Base-by-base conservation (phyloP, 1,139 yeast genomes). In the Schwanniomyces etchellsii region DNA sequence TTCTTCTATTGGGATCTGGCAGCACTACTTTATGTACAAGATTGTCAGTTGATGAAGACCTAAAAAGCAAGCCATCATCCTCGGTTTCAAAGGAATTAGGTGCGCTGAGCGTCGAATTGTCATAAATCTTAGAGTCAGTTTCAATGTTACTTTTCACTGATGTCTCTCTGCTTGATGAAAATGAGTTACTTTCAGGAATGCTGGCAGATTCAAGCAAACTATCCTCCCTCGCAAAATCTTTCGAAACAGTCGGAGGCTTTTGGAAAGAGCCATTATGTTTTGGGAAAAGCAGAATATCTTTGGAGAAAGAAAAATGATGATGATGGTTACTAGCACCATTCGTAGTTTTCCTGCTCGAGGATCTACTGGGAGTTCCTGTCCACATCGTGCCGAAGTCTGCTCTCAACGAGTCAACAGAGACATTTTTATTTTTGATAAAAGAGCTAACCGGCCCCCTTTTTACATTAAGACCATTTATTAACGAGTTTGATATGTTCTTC, bases 381-480 rank as follows among this genome's bases (percentile, higher is more conserved):
- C 7, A n/a, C 21, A n/a, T 18, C 3, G 43, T 31, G 14, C 48
- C 48, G 17, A 48, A 34, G 26, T 55, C 58, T 4, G 60, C 64
- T 27, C 47, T 48, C 18, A 60, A 44, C 3, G 64, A 55, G 28
- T 53, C 60, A n/a, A 52, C 42, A 2, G 62, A 55, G 16, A 40
- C 42, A 27, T 50, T 55, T 16, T 47, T 39, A 24, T 43, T 52
- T 22, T 52, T 48, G 31, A 50, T 46, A 1, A 50, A 50, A 5
- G 52, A 38, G 27, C 48, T 54, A 32, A 45, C 48, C 3, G 57
- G 57, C 5, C 22, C 20, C 4, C 15, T 28, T 11, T 22, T 31
- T 10, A 23, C 20, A 15, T 25, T 18, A 7, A 18, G 7, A 7
- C n/a, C 21, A 7, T 18, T n/a, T 7, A n/a, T 7, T 7, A 18